Evolutionary conservation across 2,329 filamentous ascomycete species (phyloP), one percentile per base, ranked within the genome.

Genomic region (Aspergillus neotritici): DNA sequence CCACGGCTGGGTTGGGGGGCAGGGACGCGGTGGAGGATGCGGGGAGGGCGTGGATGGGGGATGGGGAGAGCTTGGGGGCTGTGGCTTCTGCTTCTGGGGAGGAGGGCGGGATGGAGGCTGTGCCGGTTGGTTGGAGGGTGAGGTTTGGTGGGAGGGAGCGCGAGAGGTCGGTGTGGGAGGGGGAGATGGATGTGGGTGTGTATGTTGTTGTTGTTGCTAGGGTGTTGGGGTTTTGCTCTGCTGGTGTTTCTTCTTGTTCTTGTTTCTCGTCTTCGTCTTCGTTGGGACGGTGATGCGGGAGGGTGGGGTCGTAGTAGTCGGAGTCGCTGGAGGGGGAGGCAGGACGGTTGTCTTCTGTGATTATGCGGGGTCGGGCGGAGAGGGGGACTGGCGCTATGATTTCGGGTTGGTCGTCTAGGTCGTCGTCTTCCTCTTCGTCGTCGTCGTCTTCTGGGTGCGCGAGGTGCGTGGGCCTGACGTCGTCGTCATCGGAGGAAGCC

Each of bases 261-360:
- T 31, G 14, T 4, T 16, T 12, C 9, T 35, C 4, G 51, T 46
- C n/a, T n/a, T n/a, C n/a, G n/a, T 58, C 53, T 33, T 62, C 59
- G 45, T 71, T 61, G 4, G 70, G 72, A 34, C 71, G 67, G 51
- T 69, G 62, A 38, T 74, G 71, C 14, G 71, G 71, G 4, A 74
- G 62, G 6, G 70, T 73, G 17, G 71, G 68, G 47, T 74, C 70
- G 39, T 57, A 56, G 28, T 53, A 41, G 47, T 74, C 70, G 39
- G 56, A 56, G 21, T 53, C 41, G 4, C 29, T 37, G 6, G 37
- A 39, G 7, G 44, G 37, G 17, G 42, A 30, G 14, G 45, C 32
- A 31, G 49, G 17, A 6, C 21, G 34, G n/a, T 36, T 34, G n/a
- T 49, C 45, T 36, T 49, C 43, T 39, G 43, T 33, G n/a, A 41